Base-by-base conservation (phyloP, 164 flowering plant genomes). In the Taxillus chinensis region DNA sequence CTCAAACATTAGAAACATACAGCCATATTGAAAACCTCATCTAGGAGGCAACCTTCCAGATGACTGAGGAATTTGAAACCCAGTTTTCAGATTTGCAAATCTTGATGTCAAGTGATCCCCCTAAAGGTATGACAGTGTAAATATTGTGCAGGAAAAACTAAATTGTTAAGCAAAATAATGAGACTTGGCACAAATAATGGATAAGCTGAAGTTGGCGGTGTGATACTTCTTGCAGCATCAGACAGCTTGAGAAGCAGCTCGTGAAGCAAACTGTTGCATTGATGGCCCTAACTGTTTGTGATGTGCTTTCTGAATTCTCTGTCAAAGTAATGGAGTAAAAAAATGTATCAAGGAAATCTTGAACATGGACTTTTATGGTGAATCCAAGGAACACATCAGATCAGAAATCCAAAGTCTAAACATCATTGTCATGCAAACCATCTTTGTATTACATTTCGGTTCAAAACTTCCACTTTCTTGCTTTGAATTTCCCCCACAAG, bases 261-360 rank as follows among this genome's bases (percentile, higher is more conserved):
- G 85, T 64, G 87, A 75, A 75, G 96, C 96, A 75, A 93, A 91
- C 76, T 89, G 90, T 74, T 81, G 86, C 14, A 93, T 80, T 40
- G 95, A 82, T 57, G 75, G 60, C 64, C 75, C 78, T 45, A 75
- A 64, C 45, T 80, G 79, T 61, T 66, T 78, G 75, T 82, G 78
- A 55, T 70, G 60, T 15, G 61, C 58, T 51, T 11, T 69, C 45
- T 68, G 65, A 67, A 63, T 70, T 56, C 53, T 72, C 90, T 92
- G 76, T 55, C 6, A 41, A 39, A 38, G 12, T 37, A 42, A 17
- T 46, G 42, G 8, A 7, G 41, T 42, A 60, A 16, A 2, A n/a
- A 53, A 40, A 55, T 41, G 7, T 13, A 10, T 7, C 45, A 67
- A 42, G 52, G 27, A 57, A n/a, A n/a, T n/a, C n/a, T n/a, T n/a